Base-by-base conservation (phyloP, 306 rosid genomes). In the Sophora flavescens region DNA sequence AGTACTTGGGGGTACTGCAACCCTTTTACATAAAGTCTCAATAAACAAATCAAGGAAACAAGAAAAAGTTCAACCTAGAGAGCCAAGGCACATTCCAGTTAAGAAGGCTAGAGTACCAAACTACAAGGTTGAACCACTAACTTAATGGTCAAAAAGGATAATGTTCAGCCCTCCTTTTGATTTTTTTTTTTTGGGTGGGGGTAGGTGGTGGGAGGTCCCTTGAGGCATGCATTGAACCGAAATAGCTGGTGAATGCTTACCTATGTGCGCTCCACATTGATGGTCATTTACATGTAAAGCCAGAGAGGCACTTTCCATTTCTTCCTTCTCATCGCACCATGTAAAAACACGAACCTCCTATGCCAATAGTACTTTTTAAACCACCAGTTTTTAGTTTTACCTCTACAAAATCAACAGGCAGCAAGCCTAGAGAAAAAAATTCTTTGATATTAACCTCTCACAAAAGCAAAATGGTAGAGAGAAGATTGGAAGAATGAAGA, bases 241-340 rank as follows among this genome's bases (percentile, higher is more conserved):
- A 50, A 52, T 56, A 45, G 14, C 13, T 16, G 61, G 38, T 9
- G 26, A 14, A 45, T 33, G 32, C 15, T 36, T 59, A 56, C n/a
- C 8, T 28, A 26, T 26, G 45, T 58, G 35, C 14, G 13, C 77
- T 50, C 22, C 56, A 60, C 4, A 4, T 18, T 7, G 8, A 48
- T 6, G 15, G 35, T 35, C 36, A 60, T 48, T 70, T 70, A 60
- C 82, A 33, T 11, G 36, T 71, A 74, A 39, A 65, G 53, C 35
- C 79, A 74, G 39, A 65, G 53, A 74, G 15, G 22, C 28, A 30
- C 77, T 51, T 61, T 52, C 14, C 22, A 39, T 59, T 26, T 67
- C 71, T 68, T 81, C 33, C 68, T 41, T 57, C 67, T 48, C 41
- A 16, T 44, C 14, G 39, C 65, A 70, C 44, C 68, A 69, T 14